These are phyloP conservation scores for Ophiostoma populinum DNA, from an alignment of 2,329 filamentous ascomycete species.

Conservation along the genomic window DNA sequence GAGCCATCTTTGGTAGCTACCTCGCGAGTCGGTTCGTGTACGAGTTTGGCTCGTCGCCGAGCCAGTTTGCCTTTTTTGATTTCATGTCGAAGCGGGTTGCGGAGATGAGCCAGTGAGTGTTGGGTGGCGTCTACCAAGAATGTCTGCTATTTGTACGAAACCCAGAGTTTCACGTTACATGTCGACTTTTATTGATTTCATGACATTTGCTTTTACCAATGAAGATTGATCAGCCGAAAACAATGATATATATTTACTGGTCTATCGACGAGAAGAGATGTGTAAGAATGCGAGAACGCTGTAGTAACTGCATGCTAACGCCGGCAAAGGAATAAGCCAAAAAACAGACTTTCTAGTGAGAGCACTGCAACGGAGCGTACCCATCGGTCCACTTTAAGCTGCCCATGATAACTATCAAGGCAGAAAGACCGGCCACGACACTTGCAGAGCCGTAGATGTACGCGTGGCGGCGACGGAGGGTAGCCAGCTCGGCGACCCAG, in stretches of 20 bases:
- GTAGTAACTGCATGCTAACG: no score
- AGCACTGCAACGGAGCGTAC: constrained; percentile 27
- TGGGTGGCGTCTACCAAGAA: no score
- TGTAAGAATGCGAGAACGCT: no score
- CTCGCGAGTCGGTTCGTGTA: constrained; percentile 93
- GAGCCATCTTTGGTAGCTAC: constrained; percentile 91
- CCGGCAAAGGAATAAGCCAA: not conserved
- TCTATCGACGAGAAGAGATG: no score
- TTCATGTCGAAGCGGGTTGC: constrained; percentile 28
- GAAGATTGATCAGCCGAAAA: no score
- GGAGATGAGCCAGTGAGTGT: not conserved
- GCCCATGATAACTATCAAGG: constrained; percentile 58
- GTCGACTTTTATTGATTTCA: not conserved
- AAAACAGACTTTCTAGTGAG: constrained; percentile 12
- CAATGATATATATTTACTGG: no score
- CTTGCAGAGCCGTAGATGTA: constrained; percentile 54
- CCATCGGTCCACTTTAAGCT: constrained; percentile 52
- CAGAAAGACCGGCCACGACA: constrained; percentile 36
- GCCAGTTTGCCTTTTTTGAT: constrained; percentile 96
- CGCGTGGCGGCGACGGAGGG: constrained; percentile 29
- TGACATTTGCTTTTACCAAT: no score
- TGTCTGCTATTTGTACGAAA: no score
- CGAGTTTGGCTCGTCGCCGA: constrained; percentile 78
- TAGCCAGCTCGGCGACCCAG: constrained; percentile 43
- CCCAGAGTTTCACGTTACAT: no score